These are phyloP conservation scores for Yarrowia sp. DNA, from an alignment of 805 yeast genomes.

Conservation along the genomic window DNA sequence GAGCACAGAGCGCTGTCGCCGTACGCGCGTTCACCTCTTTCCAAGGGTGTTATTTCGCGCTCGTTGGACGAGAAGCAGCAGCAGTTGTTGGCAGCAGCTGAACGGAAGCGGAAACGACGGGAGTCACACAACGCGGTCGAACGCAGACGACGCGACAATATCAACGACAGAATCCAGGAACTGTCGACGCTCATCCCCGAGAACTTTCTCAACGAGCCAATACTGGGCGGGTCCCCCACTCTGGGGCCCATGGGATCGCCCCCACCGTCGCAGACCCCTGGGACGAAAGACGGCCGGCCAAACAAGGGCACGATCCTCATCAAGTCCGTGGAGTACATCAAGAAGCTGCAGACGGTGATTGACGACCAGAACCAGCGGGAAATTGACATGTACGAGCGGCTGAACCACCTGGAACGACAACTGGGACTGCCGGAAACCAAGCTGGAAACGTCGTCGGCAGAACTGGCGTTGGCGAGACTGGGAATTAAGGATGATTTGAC, in stretches of 20 bases:
- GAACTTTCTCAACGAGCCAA: slow-evolving; percentile 43
- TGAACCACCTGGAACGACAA: slow-evolving; percentile 60
- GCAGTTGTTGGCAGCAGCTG: slow-evolving; percentile 60
- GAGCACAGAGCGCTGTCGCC: slow-evolving; percentile 35
- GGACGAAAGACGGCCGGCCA: slow-evolving; percentile 66
- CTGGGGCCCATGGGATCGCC: slow-evolving; percentile 39
- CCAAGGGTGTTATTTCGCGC: slow-evolving; percentile 37
- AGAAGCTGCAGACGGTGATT: slow-evolving; percentile 63
- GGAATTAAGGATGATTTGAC: slow-evolving; percentile 53
- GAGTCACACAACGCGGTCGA: slow-evolving; percentile 96
- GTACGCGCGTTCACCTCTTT: slow-evolving; percentile 32
- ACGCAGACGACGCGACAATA: slow-evolving; percentile 86
- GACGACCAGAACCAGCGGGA: slow-evolving; percentile 82
- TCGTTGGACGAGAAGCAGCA: slow-evolving; percentile 42
- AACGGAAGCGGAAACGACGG: slow-evolving; percentile 75
- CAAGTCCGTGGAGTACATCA: slow-evolving; percentile 81
- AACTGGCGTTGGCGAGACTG: slow-evolving; percentile 71
- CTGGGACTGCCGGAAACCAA: slow-evolving; percentile 55
- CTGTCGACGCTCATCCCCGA: slow-evolving; percentile 81
- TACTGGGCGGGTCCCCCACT: slow-evolving; percentile 38
- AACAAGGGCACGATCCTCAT: slow-evolving; percentile 80
- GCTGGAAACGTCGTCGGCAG: slow-evolving; percentile 76
- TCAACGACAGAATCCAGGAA: slow-evolving; percentile 86
- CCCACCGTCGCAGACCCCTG: slow-evolving; percentile 40
- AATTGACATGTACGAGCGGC: slow-evolving; percentile 69